These are phyloP conservation scores for Graphilbum sp. DNA, from an alignment of 2,329 filamentous ascomycete genomes.

Conservation along the genomic window DNA sequence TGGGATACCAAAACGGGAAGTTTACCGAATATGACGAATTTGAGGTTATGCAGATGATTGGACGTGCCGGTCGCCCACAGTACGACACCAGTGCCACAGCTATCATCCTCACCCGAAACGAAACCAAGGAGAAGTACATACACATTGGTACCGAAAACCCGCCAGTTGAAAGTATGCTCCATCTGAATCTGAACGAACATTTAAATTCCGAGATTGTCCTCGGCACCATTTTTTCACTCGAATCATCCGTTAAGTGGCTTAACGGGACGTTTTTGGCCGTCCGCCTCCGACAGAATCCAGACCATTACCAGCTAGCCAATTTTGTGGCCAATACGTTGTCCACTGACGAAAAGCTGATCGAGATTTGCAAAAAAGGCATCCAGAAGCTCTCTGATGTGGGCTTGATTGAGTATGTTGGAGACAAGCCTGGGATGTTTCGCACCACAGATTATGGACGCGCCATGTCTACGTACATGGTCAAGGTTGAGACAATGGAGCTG, in stretches of 20 bases:
- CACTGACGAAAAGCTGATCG: conserved; percentile 47
- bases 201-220: conserved; percentile 72
- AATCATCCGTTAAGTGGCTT: conserved; percentile 58
- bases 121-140: conserved; percentile 50
- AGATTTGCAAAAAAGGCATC: conserved; percentile 56
- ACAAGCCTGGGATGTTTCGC: conserved; percentile 27
- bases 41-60: conserved; percentile 84
- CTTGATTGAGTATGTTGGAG: conserved; percentile 26
- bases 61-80: conserved; percentile 67
- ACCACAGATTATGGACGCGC: conserved; percentile 60
- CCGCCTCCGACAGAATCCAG: conserved; percentile 53
- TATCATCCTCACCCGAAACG: conserved; percentile 60
- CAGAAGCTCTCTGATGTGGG: conserved; percentile 41
- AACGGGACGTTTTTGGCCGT: conserved; percentile 64
- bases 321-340: conserved; percentile 29
- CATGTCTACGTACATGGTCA: conserved; percentile 72
- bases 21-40: conserved; percentile 62
- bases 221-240: conserved; percentile 49
- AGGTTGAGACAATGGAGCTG: conserved; percentile 62
- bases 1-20: conserved; percentile 42
- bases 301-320: conserved; percentile 49
- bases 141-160: conserved; percentile 59
- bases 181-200: conserved; percentile 67
- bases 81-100: conserved; percentile 63
- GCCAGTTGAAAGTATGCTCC: conserved; percentile 59